Evolutionary conservation across 805 yeast species (phyloP).

Genomic region (Tetrapisispora taiwanensis): DNA sequence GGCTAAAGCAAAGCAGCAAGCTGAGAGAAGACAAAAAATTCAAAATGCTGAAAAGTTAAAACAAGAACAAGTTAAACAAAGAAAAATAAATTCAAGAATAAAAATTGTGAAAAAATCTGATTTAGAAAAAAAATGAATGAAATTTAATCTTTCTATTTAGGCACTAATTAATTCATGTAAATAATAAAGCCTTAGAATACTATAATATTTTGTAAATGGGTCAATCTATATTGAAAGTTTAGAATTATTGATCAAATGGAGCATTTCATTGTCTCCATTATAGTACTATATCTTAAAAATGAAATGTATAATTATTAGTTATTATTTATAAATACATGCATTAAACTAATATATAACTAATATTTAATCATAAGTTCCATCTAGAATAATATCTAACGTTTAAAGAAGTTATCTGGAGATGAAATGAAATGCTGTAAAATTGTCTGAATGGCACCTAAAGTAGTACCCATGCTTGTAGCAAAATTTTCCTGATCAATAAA

Average conservation of each 20-base stretch:
- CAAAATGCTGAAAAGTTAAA: slow-evolving; percentile 28
- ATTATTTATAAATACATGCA: background rate
- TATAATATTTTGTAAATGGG: background rate
- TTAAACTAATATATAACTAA: too few relatives aligned
- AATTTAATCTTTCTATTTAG: background rate
- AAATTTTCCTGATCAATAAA: slow-evolving; percentile 38
- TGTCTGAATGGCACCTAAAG: slow-evolving; percentile 44
- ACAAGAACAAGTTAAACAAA: slow-evolving; percentile 25
- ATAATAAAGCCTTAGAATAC: background rate
- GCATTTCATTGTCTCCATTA: too few relatives aligned
- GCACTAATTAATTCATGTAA: background rate
- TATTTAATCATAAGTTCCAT: too few relatives aligned
- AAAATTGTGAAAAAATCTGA: slow-evolving; percentile 24
- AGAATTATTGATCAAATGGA: too few relatives aligned
- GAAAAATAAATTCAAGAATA: slow-evolving; percentile 22
- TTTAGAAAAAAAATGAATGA: slow-evolving; percentile 7
- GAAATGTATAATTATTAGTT: too few relatives aligned
- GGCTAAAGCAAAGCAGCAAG: slow-evolving; percentile 32
- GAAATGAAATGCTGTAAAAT: slow-evolving; percentile 41
- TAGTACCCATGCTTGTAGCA: slow-evolving; percentile 38
- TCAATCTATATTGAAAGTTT: too few relatives aligned
- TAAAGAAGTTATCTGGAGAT: slow-evolving; percentile 29
- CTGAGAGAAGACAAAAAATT: slow-evolving; percentile 31
- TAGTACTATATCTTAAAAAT: too few relatives aligned
- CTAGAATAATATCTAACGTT: background rate